Base-by-base conservation (phyloP, 2,329 filamentous ascomycete species). In the Epichloe hybrida region DNA sequence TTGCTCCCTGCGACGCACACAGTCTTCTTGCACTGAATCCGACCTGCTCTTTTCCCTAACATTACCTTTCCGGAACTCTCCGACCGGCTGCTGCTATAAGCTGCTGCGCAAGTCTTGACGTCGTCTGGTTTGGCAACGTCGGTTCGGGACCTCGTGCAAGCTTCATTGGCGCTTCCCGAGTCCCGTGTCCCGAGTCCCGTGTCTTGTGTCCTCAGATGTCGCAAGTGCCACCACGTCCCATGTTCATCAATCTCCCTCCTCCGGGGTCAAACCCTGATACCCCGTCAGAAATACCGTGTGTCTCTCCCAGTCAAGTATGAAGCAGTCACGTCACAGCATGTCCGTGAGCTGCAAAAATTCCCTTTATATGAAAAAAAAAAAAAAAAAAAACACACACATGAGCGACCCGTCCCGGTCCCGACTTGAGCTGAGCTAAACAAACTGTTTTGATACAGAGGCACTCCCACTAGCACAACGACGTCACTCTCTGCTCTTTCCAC, bases 401-500 rank as follows among this genome's bases (percentile, higher is more conserved):
- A 5, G 34, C 17, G 20, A 46, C 20, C 5, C 23, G 5, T 2
- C 15, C 34, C 44, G 17, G 5, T 7, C 15, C 34, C 44, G 7
- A 2, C 36, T n/a, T 2, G 1, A 17, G 21, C 41, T 2, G 1
- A 17, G 21, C 41, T 50, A 17, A 15, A 45, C 35, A 9, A 41
- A 48, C 52, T 48, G 11, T 50, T 50, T 3, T 21, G 17, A 20
- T 21, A 9, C 23, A 53, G 52, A 49, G 90, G 91, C 61, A 97
- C 91, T 3, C 91, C 91, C 3, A 96, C 93, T 57, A 95, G 88
- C 58, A 85, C 86, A 40, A 94, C 88, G 3, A 96, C 90, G 12
- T 94, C 89, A 48, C 83, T 97, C 61, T 95, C 88, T 27, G 84
- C 89, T 40, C 78, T 97, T 46, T 95, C 88, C 15, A 96, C 91